Base-by-base conservation (phyloP, 768 basidiomycete genomes). In the Asterophora lycoperdoides region DNA sequence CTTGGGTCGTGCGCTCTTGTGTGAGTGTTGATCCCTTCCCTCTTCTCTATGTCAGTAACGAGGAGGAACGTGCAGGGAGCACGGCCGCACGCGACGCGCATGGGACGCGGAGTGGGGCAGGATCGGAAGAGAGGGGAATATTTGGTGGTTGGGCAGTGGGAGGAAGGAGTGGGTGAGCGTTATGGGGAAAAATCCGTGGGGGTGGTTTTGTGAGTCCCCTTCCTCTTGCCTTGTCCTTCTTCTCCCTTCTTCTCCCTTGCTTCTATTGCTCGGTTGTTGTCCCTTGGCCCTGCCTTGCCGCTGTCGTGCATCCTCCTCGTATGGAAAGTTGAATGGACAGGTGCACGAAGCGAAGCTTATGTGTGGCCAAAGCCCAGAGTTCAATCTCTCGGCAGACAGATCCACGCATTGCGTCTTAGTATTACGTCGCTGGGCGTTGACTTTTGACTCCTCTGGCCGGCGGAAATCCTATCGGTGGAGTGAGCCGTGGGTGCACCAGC, bases 191-290 rank as follows among this genome's bases (percentile, higher is more conserved):
- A 77, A 69, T 49, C 64, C 65, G 47, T 74, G 76, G 63, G 80
- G 83, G 33, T 96, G 93, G 93, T 74, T 93, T 54, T 68, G 93
- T 94, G 65, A 78, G 85, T 81, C n/a, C n/a, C n/a, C n/a, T n/a
- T n/a, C 20, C 41, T 41, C n/a, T 44, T 19, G n/a, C 14, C 28
- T 41, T 41, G 15, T 37, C 28, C 46, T 41, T 39, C 37, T 20
- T 8, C 29, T 41, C 41, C 39, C 36, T 56, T 39, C 37, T 20
- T 8, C 29, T 41, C 41, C 39, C 36, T 56, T n/a, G n/a, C n/a
- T 53, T 17, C 15, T 34, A 18, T 34, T 44, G 53, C 9, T 48
- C 23, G 23, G 23, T 10, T 23, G 30, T 18, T 26, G 37, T 46
- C 38, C 14, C 14, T 11, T 17, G 15, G 10, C 14, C 17, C 8